A percentile compares a stretch with the other conserved stretches of the same genome.
phyloP scores from a whole-genome alignment of 2,329 filamentous ascomycete genomes.

The Phyllosticta citriasiana region DNA sequence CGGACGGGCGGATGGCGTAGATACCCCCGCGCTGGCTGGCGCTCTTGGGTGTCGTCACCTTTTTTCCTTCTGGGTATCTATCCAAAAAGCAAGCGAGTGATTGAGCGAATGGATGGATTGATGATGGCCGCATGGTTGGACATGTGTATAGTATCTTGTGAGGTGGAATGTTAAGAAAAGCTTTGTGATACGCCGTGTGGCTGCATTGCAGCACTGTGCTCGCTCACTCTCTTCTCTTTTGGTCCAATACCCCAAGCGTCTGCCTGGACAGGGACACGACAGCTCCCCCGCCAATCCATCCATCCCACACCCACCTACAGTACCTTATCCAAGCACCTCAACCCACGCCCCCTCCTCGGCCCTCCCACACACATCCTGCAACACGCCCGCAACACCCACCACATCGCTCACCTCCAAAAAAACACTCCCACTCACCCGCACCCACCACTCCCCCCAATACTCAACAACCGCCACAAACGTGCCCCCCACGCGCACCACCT shows the following conservation, averaged over 20 bases:
- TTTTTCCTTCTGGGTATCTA: neutral
- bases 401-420: constrained; percentile 78
- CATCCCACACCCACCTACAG: neutral
- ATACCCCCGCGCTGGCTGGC: neutral
- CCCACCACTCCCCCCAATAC: constrained; percentile 56
- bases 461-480: constrained; percentile 61
- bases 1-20: neutral
- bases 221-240: no score
- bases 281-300: neutral
- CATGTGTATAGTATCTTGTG: no score
- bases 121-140: no score
- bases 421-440: constrained; percentile 67
- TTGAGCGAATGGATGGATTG: neutral
- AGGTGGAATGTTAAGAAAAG: no score
- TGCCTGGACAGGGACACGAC: no score
- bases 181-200: no score
- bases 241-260: no score
- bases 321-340: neutral
- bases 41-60: neutral
- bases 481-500: constrained; percentile 47
- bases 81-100: neutral
- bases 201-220: no score
- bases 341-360: constrained; percentile 38
- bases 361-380: constrained; percentile 48
- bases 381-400: constrained; percentile 51